phyloP scores from a whole-genome alignment of 1,284 basidiomycete genomes.

The Microbotryum violaceum region DNA sequence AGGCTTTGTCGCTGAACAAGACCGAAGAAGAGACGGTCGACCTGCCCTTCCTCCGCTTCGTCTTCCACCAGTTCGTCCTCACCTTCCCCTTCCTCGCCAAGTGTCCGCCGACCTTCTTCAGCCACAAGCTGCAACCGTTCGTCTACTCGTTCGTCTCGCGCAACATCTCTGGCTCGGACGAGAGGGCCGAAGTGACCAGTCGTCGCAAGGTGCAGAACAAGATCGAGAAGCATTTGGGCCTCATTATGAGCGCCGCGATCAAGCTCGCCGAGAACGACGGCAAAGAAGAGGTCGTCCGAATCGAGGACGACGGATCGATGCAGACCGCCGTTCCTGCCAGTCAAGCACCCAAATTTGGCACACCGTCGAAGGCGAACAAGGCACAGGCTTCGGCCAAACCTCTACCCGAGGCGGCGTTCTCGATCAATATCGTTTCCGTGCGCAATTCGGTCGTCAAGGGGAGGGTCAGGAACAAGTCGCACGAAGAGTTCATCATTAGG shows the following conservation, averaged over 20 bases:
- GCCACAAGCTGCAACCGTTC: slow-evolving; percentile 86
- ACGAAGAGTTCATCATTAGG: slow-evolving; percentile 94
- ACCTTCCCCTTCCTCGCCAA: slow-evolving; percentile 82
- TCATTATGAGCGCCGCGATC: slow-evolving; percentile 70
- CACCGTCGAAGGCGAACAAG: not conserved
- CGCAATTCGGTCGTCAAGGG: slow-evolving; percentile 71
- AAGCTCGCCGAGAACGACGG: slow-evolving; percentile 58
- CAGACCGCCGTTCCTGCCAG: slow-evolving; percentile 61
- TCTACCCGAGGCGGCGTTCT: slow-evolving; percentile 48
- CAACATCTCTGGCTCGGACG: slow-evolving; percentile 58
- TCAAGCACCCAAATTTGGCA: slow-evolving; percentile 38
- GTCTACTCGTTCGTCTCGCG: slow-evolving; percentile 68
- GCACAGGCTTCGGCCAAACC: not conserved
- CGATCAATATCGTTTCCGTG: slow-evolving; percentile 82
- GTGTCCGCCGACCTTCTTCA: slow-evolving; percentile 81
- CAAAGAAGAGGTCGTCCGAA: slow-evolving; percentile 74
- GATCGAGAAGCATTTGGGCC: slow-evolving; percentile 69
- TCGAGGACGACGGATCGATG: slow-evolving; percentile 46
- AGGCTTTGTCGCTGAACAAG: slow-evolving; percentile 4
- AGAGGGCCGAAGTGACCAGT: slow-evolving; percentile 52
- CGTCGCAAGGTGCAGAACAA: slow-evolving; percentile 60
- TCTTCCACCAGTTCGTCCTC: slow-evolving; percentile 82
- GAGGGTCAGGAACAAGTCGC: slow-evolving; percentile 67
- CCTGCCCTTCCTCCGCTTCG: slow-evolving; percentile 76
- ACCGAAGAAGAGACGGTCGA: slow-evolving; percentile 44